These are phyloP conservation scores for Onygenales sp. DNA, from an alignment of 2,329 filamentous ascomycete genomes.

Conservation along the genomic window DNA sequence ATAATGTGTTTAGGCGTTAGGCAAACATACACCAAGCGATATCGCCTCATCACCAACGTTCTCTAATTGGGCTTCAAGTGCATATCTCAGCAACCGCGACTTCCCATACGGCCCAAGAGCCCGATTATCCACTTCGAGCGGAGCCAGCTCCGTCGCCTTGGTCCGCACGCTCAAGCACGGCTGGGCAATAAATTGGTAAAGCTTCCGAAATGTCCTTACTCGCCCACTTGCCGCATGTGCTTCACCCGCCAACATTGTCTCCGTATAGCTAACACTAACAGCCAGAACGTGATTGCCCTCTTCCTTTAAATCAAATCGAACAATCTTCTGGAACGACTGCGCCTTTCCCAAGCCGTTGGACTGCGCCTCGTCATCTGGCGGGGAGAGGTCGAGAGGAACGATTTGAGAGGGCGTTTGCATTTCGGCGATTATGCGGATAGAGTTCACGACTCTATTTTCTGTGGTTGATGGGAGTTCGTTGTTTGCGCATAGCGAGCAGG, in stretches of 20 bases:
- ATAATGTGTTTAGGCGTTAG: background rate
- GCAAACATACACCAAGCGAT: conserved; percentile 54
- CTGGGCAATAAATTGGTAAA: conserved; percentile 95
- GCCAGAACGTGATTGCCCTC: conserved; percentile 89
- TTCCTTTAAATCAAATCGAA: conserved; percentile 82
- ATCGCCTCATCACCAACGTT: conserved; percentile 82
- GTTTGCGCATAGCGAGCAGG: conserved; percentile 92
- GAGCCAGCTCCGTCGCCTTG: conserved; percentile 61
- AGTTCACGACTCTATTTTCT: conserved; percentile 49
- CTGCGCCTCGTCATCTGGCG: conserved; percentile 40
- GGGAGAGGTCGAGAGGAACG: conserved; percentile 50
- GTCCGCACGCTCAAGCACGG: conserved; percentile 82
- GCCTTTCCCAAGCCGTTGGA: conserved; percentile 15
- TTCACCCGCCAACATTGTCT: conserved; percentile 50
- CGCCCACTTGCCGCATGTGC: conserved; percentile 46
- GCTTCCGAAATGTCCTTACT: conserved; percentile 79
- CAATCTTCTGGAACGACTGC: conserved; percentile 67
- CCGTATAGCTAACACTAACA: conserved; percentile 89
- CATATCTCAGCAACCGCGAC: conserved; percentile 46
- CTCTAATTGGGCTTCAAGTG: conserved; percentile 88
- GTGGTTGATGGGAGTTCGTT: conserved; percentile 55
- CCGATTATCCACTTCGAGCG: conserved; percentile 36
- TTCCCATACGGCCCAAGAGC: conserved; percentile 36
- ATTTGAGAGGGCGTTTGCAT: conserved; percentile 85
- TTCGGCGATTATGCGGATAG: conserved; percentile 76